Percentiles rank a stretch among this genome's conserved stretches.
Conservation (phyloP, 106 monocot species). For the Phalaenopsis equestris region DNA sequence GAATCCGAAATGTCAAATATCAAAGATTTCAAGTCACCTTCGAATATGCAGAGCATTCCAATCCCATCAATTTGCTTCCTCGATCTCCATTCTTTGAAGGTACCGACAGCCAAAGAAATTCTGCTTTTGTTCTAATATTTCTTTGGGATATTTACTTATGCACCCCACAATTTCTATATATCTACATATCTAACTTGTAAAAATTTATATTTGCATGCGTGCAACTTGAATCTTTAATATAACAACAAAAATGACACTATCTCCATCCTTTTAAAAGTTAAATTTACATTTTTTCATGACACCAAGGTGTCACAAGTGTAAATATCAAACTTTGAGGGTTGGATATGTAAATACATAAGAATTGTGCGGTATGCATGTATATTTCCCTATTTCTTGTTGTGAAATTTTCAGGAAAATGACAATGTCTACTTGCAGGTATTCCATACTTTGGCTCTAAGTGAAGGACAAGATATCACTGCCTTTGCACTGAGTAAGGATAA, state of each 20-base stretch:
- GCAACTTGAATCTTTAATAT: background rate
- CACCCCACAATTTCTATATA: no score
- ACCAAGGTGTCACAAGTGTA: no score
- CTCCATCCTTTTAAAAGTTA: no score
- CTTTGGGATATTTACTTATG: background rate
- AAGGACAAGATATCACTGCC: conserved; percentile 76
- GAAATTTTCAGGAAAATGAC: no score
- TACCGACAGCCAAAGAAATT: conserved; percentile 5
- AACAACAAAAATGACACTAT: background rate
- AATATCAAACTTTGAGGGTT: no score
- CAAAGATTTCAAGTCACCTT: background rate
- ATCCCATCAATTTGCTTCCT: conserved; percentile 81
- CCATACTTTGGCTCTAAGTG: conserved; percentile 46
- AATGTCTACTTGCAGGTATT: conserved; percentile 44
- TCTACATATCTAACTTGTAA: no score
- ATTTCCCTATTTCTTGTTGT: no score
- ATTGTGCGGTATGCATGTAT: no score
- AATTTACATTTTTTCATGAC: no score
- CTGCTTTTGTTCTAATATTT: background rate
- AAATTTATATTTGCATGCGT: no score
- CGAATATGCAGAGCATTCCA: conserved; percentile 29
- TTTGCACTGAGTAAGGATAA: conserved; percentile 66
- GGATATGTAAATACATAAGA: no score
- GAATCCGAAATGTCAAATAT: background rate
- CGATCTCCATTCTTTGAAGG: conserved; percentile 72